These are phyloP conservation scores for Fusarium pininemorale DNA, from an alignment of 2,329 filamentous ascomycete species.

Conservation along the genomic window DNA sequence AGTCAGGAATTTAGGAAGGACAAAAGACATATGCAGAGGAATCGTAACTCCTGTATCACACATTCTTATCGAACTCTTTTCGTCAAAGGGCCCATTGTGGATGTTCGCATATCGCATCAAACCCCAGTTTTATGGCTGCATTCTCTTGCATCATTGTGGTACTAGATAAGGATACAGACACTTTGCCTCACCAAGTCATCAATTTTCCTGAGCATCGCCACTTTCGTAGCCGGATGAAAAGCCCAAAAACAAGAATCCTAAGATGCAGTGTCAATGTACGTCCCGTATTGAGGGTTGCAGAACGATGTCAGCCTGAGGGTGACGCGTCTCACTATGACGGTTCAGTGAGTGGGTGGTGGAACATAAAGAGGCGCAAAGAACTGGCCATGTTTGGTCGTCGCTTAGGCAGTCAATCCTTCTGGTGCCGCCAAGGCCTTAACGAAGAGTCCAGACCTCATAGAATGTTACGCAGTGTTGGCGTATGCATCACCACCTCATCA, in stretches of 20 bases:
- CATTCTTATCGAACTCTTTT: background rate
- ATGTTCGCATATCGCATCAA: too few relatives aligned
- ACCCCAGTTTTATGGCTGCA: background rate
- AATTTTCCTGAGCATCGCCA: background rate
- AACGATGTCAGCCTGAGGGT: background rate
- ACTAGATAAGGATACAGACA: background rate
- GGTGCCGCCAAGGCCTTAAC: background rate
- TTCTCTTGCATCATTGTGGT: background rate
- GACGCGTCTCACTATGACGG: background rate
- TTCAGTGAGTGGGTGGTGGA: background rate
- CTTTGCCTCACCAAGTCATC: background rate
- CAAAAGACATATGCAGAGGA: background rate
- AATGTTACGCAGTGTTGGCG: background rate
- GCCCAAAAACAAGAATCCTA: background rate
- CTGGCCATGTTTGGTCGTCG: background rate
- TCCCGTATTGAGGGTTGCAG: too few relatives aligned
- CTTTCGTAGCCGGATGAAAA: background rate
- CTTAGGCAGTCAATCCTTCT: background rate
- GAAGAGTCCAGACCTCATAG: background rate
- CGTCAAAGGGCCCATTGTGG: background rate
- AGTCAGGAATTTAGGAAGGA: background rate
- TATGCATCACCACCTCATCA: background rate
- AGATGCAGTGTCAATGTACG: background rate
- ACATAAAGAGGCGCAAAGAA: background rate
- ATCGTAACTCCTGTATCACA: background rate